phyloP scores from a whole-genome alignment of 768 basidiomycete species.

The Tulasnella calospora region DNA sequence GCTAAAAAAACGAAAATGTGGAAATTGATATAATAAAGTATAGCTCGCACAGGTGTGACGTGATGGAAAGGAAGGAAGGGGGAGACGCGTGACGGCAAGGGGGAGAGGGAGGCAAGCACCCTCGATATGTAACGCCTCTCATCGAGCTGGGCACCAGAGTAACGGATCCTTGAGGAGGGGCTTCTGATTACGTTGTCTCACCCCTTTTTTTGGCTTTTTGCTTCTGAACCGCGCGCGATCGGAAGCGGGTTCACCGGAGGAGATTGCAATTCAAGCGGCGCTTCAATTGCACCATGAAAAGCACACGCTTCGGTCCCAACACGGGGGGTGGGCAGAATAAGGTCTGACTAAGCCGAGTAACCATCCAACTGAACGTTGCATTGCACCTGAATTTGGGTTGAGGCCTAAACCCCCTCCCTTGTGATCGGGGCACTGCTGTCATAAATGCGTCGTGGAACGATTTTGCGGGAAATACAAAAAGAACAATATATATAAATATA shows the following conservation, averaged over 20 bases:
- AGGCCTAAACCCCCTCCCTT: too few species aligned
- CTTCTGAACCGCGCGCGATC: neutral
- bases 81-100: neutral
- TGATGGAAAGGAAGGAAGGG: neutral
- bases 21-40: neutral
- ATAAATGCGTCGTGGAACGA: too few species aligned
- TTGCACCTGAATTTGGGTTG: too few species aligned
- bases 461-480: too few species aligned
- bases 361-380: too few species aligned
- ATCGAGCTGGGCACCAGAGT: neutral
- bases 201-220: neutral
- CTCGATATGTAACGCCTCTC: neutral
- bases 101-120: neutral
- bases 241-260: constrained; percentile 1
- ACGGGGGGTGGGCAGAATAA: too few species aligned
- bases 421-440: too few species aligned
- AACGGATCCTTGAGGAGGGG: neutral
- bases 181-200: neutral
- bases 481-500: too few species aligned
- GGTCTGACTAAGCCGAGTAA: too few species aligned
- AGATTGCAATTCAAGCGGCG: neutral
- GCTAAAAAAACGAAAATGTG: neutral
- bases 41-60: neutral
- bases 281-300: neutral
- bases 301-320: too few species aligned